Evolutionary conservation across 2,329 filamentous ascomycete genomes (phyloP).

Genomic region (Colletotrichum eleusines): DNA sequence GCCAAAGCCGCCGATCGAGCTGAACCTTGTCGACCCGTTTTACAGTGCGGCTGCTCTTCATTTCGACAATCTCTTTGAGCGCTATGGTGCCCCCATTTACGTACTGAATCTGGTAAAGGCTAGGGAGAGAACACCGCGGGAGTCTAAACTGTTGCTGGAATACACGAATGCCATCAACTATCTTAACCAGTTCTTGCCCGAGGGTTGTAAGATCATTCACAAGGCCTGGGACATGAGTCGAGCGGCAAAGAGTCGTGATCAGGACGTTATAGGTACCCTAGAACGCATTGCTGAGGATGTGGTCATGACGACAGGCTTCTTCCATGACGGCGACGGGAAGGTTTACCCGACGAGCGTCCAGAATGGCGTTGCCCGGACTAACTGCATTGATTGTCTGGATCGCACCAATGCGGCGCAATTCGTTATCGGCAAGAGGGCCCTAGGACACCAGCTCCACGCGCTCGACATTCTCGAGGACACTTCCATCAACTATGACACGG

Average conservation of each 20-base stretch:
- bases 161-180: constrained; percentile 91
- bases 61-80: constrained; percentile 93
- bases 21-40: constrained; percentile 96
- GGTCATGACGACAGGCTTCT: constrained; percentile 88
- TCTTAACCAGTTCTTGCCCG: constrained; percentile 91
- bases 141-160: constrained; percentile 90
- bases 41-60: constrained; percentile 93
- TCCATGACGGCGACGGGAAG: constrained; percentile 86
- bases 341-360: constrained; percentile 78
- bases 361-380: constrained; percentile 93
- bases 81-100: constrained; percentile 93
- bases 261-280: constrained; percentile 93
- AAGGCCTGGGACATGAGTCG: constrained; percentile 99
- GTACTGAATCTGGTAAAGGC: constrained; percentile 92
- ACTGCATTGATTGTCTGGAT: constrained; percentile 98
- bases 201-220: constrained; percentile 88
- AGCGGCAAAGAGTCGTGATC: constrained; percentile 89
- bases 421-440: constrained; percentile 93
- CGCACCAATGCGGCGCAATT: constrained; percentile 98
- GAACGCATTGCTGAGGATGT: constrained; percentile 92
- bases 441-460: constrained; percentile 92
- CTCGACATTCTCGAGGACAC: constrained; percentile 86
- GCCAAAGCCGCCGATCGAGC: constrained; percentile 94
- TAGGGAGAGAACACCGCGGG: constrained; percentile 87
- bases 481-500: constrained; percentile 90